These are phyloP conservation scores for Dillenia suffruticosa DNA, from an alignment of 164 flowering plant species.

Conservation along the genomic window DNA sequence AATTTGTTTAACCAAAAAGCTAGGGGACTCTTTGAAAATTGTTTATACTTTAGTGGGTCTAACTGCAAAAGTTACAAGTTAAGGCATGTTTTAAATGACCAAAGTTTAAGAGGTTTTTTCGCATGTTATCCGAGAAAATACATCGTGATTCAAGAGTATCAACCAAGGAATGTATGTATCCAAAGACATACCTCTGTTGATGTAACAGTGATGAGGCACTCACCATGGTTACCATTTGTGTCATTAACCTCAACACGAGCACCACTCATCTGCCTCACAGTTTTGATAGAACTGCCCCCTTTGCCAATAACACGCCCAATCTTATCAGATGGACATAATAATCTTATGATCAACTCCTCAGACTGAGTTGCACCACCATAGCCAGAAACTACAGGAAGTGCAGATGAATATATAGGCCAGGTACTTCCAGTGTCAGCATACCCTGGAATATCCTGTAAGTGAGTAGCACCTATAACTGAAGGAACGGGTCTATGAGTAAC, in stretches of 20 bases:
- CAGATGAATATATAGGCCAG: slow-evolving; percentile 72
- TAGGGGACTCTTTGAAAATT: too few species aligned
- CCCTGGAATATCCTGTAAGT: slow-evolving; percentile 53
- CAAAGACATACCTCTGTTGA: slow-evolving; percentile 62
- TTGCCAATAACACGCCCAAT: slow-evolving; percentile 97
- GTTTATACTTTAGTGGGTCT: too few species aligned
- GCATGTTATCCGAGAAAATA: too few species aligned
- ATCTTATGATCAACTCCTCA: slow-evolving; percentile 62
- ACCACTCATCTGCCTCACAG: slow-evolving; percentile 83
- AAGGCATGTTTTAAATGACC: too few species aligned
- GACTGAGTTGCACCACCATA: slow-evolving; percentile 52
- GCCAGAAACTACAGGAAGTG: slow-evolving; percentile 66
- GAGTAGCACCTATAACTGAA: slow-evolving; percentile 49
- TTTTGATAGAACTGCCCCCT: slow-evolving; percentile 81
- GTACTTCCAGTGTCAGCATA: slow-evolving; percentile 60
- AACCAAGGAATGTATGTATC: background rate
- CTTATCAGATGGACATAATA: slow-evolving; percentile 74
- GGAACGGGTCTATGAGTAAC: slow-evolving; percentile 56
- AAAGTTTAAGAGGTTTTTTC: too few species aligned
- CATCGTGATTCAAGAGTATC: too few species aligned
- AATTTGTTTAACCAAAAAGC: too few species aligned
- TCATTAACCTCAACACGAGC: slow-evolving; percentile 91
- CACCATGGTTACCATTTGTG: slow-evolving; percentile 51
- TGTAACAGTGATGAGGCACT: slow-evolving; percentile 65
- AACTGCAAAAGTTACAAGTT: too few species aligned